phyloP scores from a whole-genome alignment of 176 grass and related monocot genomes.

The Elymus sibiricus region DNA sequence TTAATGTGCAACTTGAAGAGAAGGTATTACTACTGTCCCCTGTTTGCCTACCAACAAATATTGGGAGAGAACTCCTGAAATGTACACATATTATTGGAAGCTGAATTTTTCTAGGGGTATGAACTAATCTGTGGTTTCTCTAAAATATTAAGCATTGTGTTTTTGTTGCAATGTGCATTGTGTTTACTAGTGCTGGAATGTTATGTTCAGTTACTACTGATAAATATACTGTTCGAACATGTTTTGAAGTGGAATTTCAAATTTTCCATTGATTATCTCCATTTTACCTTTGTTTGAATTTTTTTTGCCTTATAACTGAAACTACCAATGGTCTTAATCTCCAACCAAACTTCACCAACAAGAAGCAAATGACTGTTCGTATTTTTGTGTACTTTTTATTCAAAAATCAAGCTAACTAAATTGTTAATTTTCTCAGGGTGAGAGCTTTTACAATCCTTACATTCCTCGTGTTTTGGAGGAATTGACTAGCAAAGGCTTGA shows the following conservation, averaged over 20 bases:
- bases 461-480: slow-evolving; percentile 74
- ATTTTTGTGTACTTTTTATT: neutral
- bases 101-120: neutral
- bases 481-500: slow-evolving; percentile 53
- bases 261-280: neutral
- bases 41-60: neutral
- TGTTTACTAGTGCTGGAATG: neutral
- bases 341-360: neutral
- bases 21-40: slow-evolving; percentile 46
- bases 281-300: neutral
- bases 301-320: neutral
- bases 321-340: neutral
- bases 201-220: neutral
- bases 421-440: slow-evolving; percentile 47
- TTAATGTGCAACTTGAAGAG: slow-evolving; percentile 75
- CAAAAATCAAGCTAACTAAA: neutral
- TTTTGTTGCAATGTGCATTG: neutral
- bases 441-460: slow-evolving; percentile 94
- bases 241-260: neutral
- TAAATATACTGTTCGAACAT: neutral
- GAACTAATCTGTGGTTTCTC: neutral
- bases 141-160: neutral
- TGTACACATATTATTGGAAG: neutral
- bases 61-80: neutral
- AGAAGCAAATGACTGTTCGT: neutral